These are phyloP conservation scores for Drosera spatulata DNA, from an alignment of 179 eudicot genomes.

Conservation along the genomic window DNA sequence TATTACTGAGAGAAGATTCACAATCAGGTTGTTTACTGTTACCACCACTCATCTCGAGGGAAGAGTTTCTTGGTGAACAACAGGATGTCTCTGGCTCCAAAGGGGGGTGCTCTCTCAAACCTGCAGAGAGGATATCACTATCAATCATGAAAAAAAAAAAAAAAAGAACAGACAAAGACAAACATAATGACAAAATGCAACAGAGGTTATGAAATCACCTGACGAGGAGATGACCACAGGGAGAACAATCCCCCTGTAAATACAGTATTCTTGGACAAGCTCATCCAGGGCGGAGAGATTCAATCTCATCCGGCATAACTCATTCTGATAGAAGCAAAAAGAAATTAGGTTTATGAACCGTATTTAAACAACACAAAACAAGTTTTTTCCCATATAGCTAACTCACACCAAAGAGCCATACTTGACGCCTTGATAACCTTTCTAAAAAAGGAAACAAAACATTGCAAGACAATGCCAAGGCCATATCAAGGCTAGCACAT, in stretches of 20 bases:
- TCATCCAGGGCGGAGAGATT: slow-evolving; percentile 61
- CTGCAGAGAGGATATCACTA: slow-evolving; percentile 10
- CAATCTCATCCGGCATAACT: slow-evolving; percentile 73
- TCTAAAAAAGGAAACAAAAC: too few relatives aligned
- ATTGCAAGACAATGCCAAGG: too few relatives aligned
- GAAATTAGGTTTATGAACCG: background rate
- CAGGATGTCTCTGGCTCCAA: slow-evolving; percentile 20
- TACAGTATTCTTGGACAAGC: slow-evolving; percentile 80
- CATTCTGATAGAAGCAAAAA: slow-evolving; percentile 51
- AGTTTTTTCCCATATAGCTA: background rate
- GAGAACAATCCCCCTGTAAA: slow-evolving; percentile 86
- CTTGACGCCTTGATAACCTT: too few relatives aligned
- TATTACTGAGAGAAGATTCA: slow-evolving; percentile 41
- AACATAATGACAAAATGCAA: background rate
- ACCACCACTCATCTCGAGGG: slow-evolving; percentile 28
- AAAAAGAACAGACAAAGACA: background rate
- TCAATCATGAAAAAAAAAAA: background rate
- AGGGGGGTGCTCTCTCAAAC: slow-evolving; percentile 17
- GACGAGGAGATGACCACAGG: slow-evolving; percentile 20
- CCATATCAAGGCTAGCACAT: too few relatives aligned
- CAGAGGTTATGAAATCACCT: slow-evolving; percentile 6
- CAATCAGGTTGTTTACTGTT: slow-evolving; percentile 44
- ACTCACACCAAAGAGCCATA: too few relatives aligned
- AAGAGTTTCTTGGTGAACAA: slow-evolving; percentile 28
- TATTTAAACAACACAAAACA: background rate